These are phyloP conservation scores for Mytilinidion resinicola DNA, from an alignment of 495 filamentous ascomycete species.

Conservation along the genomic window DNA sequence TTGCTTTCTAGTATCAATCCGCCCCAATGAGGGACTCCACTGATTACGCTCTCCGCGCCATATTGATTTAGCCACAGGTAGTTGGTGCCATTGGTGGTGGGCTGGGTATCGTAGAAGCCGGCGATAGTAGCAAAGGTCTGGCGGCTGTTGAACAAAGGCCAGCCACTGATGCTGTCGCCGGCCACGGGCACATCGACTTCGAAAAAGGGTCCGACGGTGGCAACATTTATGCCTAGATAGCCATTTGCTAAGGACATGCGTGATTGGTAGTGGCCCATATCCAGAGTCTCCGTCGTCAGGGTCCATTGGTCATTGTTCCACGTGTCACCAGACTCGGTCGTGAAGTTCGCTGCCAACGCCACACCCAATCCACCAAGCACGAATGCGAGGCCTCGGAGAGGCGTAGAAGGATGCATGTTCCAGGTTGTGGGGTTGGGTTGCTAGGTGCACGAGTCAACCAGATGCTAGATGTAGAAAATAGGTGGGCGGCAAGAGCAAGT, in stretches of 20 bases:
- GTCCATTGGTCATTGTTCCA: constrained; percentile 63
- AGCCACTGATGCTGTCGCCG: constrained; percentile 53
- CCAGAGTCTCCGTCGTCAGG: constrained; percentile 48
- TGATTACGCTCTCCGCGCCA: constrained; percentile 66
- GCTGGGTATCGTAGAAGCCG: constrained; percentile 66
- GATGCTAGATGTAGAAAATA: no score
- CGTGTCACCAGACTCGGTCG: constrained; percentile 23
- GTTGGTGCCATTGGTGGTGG: constrained; percentile 57
- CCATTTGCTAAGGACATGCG: constrained; percentile 59
- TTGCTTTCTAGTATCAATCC: constrained; percentile 56
- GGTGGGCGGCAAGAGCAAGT: no score
- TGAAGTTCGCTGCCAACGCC: no score
- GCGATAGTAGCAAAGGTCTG: constrained; percentile 69
- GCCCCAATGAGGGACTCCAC: constrained; percentile 65
- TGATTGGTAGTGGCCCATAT: constrained; percentile 57
- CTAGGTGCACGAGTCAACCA: no score
- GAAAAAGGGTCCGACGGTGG: constrained; percentile 63
- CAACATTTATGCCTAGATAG: constrained; percentile 48
- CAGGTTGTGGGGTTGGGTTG: no score
- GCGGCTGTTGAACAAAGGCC: constrained; percentile 63
- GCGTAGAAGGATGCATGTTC: no score
- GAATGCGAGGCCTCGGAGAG: no score
- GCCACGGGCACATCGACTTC: constrained; percentile 46
- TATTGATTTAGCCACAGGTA: constrained; percentile 67
- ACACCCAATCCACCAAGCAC: no score